phyloP scores from a whole-genome alignment of 768 basidiomycete genomes.

The Amanita phalloides region DNA sequence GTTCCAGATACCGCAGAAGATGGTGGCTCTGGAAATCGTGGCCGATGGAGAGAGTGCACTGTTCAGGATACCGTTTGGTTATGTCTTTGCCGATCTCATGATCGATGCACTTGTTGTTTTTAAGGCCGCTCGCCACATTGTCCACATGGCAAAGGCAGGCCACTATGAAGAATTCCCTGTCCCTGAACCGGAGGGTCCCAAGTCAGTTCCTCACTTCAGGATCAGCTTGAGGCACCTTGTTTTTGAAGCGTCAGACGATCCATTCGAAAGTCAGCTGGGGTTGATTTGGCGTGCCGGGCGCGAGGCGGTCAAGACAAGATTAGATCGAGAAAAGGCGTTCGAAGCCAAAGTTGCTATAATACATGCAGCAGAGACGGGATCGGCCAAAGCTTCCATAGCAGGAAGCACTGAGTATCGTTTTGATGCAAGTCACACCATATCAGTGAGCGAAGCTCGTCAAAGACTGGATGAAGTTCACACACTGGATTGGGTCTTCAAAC shows the following conservation, averaged over 20 bases:
- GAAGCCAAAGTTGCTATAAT: constrained; percentile 68
- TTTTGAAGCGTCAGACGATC: constrained; percentile 76
- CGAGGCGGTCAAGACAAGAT: constrained; percentile 57
- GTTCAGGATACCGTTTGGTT: constrained; percentile 74
- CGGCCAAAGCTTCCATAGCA: constrained; percentile 13
- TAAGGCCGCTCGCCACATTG: constrained; percentile 69
- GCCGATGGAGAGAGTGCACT: constrained; percentile 54
- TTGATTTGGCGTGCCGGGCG: constrained; percentile 65
- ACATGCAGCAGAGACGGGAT: constrained; percentile 25
- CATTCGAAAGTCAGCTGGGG: constrained; percentile 68
- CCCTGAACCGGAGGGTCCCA: constrained; percentile 67
- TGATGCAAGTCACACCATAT: constrained; percentile 49
- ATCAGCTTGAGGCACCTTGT: constrained; percentile 52
- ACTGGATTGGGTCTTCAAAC: constrained; percentile 59
- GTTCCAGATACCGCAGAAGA: constrained; percentile 21
- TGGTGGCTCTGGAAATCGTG: constrained; percentile 27
- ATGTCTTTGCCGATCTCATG: constrained; percentile 65
- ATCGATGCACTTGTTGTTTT: constrained; percentile 55
- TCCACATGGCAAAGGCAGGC: constrained; percentile 40
- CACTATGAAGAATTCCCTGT: constrained; percentile 41
- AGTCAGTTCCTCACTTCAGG: constrained; percentile 51
- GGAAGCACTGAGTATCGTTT: constrained; percentile 47
- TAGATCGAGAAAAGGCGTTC: constrained; percentile 76
- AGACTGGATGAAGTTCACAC: constrained; percentile 63
- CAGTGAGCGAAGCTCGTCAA: constrained; percentile 59